Conservation (phyloP, 306 rosid genomes). For the Cercis canadensis region DNA sequence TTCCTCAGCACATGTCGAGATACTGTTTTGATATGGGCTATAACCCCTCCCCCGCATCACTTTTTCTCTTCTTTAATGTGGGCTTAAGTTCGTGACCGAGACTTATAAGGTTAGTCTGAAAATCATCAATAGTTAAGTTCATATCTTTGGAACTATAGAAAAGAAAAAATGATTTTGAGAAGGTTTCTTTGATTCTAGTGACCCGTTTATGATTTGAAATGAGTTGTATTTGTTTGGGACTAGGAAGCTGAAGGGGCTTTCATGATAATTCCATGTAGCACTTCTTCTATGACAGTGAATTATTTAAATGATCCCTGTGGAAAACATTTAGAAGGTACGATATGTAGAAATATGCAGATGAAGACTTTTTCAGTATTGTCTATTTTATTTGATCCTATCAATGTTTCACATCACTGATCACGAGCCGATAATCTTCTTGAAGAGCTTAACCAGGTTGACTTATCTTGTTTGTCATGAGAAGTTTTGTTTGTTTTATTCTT, state of each 20-base stretch:
- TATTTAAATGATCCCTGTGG: too few relatives aligned
- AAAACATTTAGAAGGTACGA: not conserved
- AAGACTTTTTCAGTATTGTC: too few relatives aligned
- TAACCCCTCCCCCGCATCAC: too few relatives aligned
- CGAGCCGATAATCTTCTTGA: too few relatives aligned
- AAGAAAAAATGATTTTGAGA: not conserved
- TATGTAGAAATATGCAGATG: not conserved
- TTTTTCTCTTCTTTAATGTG: not conserved
- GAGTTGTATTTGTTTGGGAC: not conserved
- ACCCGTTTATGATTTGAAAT: not conserved
- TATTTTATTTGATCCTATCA: too few relatives aligned
- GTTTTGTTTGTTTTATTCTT: too few relatives aligned
- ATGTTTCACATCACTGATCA: too few relatives aligned
- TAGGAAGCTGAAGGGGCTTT: not conserved
- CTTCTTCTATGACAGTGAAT: not conserved
- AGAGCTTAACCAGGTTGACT: too few relatives aligned
- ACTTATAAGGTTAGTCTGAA: not conserved
- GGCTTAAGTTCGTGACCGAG: constrained; percentile 4
- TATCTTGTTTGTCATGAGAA: too few relatives aligned
- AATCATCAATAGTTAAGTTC: not conserved
- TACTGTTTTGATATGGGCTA: too few relatives aligned
- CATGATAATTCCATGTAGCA: not conserved
- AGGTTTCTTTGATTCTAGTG: not conserved
- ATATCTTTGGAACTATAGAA: not conserved
- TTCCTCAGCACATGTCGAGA: too few relatives aligned